Conservation (phyloP, 2,329 filamentous ascomycete species). For the Pestalotiopsis sp. region DNA sequence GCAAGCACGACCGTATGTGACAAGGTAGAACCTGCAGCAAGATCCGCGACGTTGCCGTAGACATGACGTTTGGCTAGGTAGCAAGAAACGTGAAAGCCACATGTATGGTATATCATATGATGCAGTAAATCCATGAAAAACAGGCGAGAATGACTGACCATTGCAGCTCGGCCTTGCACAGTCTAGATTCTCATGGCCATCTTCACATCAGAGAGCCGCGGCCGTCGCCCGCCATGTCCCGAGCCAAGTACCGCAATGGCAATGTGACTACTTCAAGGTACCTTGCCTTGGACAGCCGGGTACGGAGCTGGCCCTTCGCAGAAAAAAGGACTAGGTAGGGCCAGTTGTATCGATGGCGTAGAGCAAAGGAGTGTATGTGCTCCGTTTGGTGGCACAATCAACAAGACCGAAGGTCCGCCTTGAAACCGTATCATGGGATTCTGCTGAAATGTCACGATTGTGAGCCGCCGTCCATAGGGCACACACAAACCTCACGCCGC, state of each 20-base stretch:
- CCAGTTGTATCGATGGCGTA: neutral
- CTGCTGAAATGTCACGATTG: neutral
- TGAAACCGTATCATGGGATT: neutral
- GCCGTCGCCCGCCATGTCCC: neutral
- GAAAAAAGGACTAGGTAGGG: neutral
- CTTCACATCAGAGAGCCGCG: neutral
- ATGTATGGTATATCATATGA: neutral
- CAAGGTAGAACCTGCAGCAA: neutral
- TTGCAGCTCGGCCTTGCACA: neutral
- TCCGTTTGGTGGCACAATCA: neutral
- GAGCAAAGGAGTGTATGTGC: neutral
- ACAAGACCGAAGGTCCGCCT: neutral
- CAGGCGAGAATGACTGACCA: neutral
- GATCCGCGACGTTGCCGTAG: neutral
- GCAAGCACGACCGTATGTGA: neutral
- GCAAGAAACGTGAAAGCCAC: neutral
- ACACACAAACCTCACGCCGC: neutral
- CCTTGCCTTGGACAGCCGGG: neutral
- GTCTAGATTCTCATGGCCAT: neutral
- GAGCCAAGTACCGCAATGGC: neutral
- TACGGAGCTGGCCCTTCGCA: neutral
- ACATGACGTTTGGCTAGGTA: neutral
- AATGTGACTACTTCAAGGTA: neutral
- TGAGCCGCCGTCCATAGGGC: neutral
- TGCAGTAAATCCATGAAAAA: neutral